Conservation (phyloP, 108 stramenopile genomes). For the Skeletonema marinoi region DNA sequence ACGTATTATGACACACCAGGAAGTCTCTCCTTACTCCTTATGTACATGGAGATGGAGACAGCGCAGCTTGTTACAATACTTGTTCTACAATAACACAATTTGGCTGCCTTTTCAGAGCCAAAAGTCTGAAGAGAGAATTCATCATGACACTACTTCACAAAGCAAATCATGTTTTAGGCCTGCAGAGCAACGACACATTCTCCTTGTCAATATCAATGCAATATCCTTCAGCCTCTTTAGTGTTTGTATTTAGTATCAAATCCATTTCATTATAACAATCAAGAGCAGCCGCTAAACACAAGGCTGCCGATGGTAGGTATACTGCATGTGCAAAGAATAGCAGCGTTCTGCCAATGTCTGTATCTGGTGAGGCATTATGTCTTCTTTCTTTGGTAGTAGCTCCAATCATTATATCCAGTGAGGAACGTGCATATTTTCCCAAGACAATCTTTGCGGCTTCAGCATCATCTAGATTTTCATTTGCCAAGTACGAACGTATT, state of each 20-base stretch:
- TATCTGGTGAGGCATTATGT: neutral
- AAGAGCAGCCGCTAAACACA: slow-evolving; percentile 35
- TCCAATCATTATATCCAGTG: slow-evolving; percentile 25
- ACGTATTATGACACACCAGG: too few species aligned
- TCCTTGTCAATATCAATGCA: slow-evolving; percentile 30
- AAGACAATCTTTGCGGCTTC: slow-evolving; percentile 26
- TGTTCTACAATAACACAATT: too few species aligned
- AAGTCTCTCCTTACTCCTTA: too few species aligned
- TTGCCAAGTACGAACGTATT: slow-evolving; percentile 40
- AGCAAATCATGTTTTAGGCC: neutral
- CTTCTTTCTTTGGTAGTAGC: neutral
- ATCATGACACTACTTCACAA: too few species aligned
- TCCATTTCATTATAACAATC: slow-evolving; percentile 36
- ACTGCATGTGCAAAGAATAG: slow-evolving; percentile 56
- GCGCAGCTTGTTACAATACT: too few species aligned
- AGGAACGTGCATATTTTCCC: slow-evolving; percentile 39
- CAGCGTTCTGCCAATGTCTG: slow-evolving; percentile 13
- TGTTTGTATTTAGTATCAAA: slow-evolving; percentile 37
- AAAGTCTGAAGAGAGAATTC: too few species aligned
- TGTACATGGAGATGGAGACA: too few species aligned
- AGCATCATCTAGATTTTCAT: slow-evolving; percentile 28
- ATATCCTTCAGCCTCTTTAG: slow-evolving; percentile 61
- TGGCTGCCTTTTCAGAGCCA: too few species aligned
- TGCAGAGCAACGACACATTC: slow-evolving; percentile 5
- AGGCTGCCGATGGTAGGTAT: slow-evolving; percentile 52